These are phyloP conservation scores for Brachypodium distachyon DNA, from an alignment of 202 grass and related monocot species.

Conservation along the genomic window DNA sequence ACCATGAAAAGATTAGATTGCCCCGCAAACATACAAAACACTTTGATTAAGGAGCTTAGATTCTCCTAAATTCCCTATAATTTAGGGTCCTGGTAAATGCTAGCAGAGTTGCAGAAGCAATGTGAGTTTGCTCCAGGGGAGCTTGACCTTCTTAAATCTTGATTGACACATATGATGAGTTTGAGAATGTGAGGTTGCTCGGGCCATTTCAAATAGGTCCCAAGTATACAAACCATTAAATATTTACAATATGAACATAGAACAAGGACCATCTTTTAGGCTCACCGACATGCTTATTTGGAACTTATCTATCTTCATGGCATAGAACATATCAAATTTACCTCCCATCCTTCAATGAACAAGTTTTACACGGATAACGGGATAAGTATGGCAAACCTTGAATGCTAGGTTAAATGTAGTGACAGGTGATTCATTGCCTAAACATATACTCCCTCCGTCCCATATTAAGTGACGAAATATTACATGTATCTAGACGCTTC, in stretches of 20 bases:
- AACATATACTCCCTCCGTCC: too few relatives aligned
- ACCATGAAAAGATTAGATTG: not conserved
- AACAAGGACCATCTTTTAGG: not conserved
- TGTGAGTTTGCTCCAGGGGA: not conserved
- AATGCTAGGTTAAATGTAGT: not conserved
- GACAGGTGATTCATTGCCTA: not conserved
- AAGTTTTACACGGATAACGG: too few relatives aligned
- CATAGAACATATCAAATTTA: not conserved
- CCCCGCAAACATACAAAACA: not conserved
- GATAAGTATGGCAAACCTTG: not conserved
- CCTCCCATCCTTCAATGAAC: not conserved
- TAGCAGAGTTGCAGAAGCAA: not conserved
- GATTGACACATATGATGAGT: not conserved
- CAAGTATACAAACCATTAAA: not conserved
- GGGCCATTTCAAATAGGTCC: not conserved
- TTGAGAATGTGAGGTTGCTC: not conserved
- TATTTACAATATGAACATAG: not conserved
- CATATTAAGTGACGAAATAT: too few relatives aligned
- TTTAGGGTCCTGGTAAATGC: not conserved
- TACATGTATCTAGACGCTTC: too few relatives aligned
- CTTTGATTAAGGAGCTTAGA: not conserved
- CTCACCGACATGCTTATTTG: not conserved
- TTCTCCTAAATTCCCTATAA: not conserved
- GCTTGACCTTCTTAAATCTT: not conserved
- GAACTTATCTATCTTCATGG: not conserved